Evolutionary conservation across 768 basidiomycete species (phyloP).

Genomic region (Pisolithus microcarpus): DNA sequence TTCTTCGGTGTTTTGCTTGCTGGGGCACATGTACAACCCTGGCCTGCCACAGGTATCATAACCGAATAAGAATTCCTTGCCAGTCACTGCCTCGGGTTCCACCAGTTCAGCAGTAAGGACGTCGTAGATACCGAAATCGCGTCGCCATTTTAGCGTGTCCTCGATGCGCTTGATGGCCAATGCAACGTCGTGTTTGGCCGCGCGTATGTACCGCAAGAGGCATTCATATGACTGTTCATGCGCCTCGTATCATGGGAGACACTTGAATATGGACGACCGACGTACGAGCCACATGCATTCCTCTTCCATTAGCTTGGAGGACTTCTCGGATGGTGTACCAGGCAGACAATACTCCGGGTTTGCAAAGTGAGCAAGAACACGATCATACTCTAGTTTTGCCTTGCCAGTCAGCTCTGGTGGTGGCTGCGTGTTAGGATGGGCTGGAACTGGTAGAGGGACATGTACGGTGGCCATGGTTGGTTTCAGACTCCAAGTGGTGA

Average conservation of each 20-base stretch:
- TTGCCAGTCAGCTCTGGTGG: slow-evolving; percentile 33
- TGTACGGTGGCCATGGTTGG: slow-evolving; percentile 5
- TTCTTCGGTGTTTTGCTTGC: slow-evolving; percentile 74
- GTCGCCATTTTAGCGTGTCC: slow-evolving; percentile 68
- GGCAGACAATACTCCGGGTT: slow-evolving; percentile 47
- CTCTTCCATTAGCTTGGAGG: slow-evolving; percentile 42
- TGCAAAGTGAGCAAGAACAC: slow-evolving; percentile 55
- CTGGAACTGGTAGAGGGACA: slow-evolving; percentile 19
- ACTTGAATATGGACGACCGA: slow-evolving; percentile 4
- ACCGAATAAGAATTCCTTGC: slow-evolving; percentile 75
- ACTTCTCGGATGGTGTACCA: slow-evolving; percentile 32
- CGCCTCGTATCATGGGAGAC: slow-evolving; percentile 1
- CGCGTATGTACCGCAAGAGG: slow-evolving; percentile 69
- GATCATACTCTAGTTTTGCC: slow-evolving; percentile 44
- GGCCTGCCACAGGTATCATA: slow-evolving; percentile 63
- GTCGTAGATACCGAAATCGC: slow-evolving; percentile 71
- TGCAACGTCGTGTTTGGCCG: slow-evolving; percentile 64
- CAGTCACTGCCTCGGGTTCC: slow-evolving; percentile 75
- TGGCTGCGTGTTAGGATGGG: slow-evolving; percentile 24
- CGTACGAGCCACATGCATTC: slow-evolving; percentile 75
- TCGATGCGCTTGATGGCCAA: slow-evolving; percentile 60
- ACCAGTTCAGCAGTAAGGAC: slow-evolving; percentile 52
- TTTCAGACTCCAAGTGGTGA: no score
- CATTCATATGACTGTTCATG: slow-evolving; percentile 53
- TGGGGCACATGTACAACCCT: slow-evolving; percentile 58